Conservation (phyloP, 2,329 filamentous ascomycete species). For the Aspergillus udagawae region DNA sequence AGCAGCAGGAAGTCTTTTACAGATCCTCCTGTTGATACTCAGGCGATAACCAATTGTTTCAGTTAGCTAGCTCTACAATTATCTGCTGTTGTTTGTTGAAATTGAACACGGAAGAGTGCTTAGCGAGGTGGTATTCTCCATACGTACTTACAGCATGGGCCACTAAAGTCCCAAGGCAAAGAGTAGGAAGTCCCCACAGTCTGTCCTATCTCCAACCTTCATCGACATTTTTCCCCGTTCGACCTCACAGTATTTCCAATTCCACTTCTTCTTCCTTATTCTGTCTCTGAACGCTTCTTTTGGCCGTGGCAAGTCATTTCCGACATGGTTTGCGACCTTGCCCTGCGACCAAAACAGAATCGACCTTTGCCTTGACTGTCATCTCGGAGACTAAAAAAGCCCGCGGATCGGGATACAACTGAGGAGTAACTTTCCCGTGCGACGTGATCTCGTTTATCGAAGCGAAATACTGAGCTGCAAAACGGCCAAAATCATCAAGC, state of each 20-base stretch:
- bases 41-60: not conserved
- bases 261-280: not conserved
- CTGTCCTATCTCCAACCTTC: not conserved
- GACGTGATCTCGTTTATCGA: constrained; percentile 3
- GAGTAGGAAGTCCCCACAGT: not conserved
- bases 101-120: not conserved
- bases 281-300: not conserved
- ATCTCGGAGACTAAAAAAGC: constrained; percentile 11
- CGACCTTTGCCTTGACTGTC: constrained; percentile 12
- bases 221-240: not conserved
- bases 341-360: constrained; percentile 14
- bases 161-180: not conserved
- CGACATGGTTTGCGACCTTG: constrained; percentile 20
- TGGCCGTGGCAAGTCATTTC: constrained; percentile 6
- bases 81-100: no score
- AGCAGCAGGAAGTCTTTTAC: not conserved
- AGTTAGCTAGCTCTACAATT: not conserved
- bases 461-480: constrained; percentile 2
- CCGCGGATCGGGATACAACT: constrained; percentile 13
- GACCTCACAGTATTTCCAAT: not conserved
- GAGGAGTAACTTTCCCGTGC: constrained; percentile 9
- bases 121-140: not conserved
- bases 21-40: not conserved
- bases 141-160: not conserved
- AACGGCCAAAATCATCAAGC: not conserved